Evolutionary conservation across 2,329 filamentous ascomycete species (phyloP).

Genomic region (Emergomyces orientalis): DNA sequence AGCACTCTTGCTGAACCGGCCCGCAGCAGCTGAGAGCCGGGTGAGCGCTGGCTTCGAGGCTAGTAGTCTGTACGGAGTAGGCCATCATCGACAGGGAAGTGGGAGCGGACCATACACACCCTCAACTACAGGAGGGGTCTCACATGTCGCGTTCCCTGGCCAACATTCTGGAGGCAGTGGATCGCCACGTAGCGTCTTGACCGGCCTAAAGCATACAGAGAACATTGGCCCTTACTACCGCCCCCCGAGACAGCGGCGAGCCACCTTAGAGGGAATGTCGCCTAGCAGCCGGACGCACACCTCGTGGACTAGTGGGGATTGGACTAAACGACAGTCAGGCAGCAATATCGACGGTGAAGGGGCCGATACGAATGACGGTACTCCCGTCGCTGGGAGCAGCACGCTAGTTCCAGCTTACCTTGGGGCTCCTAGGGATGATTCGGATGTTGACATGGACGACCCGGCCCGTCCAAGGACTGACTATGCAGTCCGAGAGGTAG

Average conservation of each 20-base stretch:
- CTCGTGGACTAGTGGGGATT: slow-evolving; percentile 41
- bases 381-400: slow-evolving; percentile 36
- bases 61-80: slow-evolving; percentile 39
- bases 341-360: slow-evolving; percentile 29
- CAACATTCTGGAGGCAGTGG: slow-evolving; percentile 37
- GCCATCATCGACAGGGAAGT: slow-evolving; percentile 44
- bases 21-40: slow-evolving; percentile 36
- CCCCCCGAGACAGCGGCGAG: slow-evolving; percentile 62
- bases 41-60: slow-evolving; percentile 47
- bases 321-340: slow-evolving; percentile 33
- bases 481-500: slow-evolving; percentile 87
- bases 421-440: slow-evolving; percentile 44
- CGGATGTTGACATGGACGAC: slow-evolving; percentile 41
- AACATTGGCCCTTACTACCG: slow-evolving; percentile 76
- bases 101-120: slow-evolving; percentile 57
- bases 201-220: slow-evolving; percentile 43
- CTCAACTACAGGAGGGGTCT: slow-evolving; percentile 63
- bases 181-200: slow-evolving; percentile 34
- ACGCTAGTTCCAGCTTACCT: slow-evolving; percentile 48
- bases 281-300: slow-evolving; percentile 37
- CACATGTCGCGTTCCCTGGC: slow-evolving; percentile 49
- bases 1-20: slow-evolving; percentile 49
- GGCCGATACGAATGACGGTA: slow-evolving; percentile 28
- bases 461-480: slow-evolving; percentile 55
- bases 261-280: slow-evolving; percentile 47